Evolutionary conservation across 208 protist genomes (phyloP), one percentile per base, ranked within the genome.

Genomic region (Crithidia bombi): DNA sequence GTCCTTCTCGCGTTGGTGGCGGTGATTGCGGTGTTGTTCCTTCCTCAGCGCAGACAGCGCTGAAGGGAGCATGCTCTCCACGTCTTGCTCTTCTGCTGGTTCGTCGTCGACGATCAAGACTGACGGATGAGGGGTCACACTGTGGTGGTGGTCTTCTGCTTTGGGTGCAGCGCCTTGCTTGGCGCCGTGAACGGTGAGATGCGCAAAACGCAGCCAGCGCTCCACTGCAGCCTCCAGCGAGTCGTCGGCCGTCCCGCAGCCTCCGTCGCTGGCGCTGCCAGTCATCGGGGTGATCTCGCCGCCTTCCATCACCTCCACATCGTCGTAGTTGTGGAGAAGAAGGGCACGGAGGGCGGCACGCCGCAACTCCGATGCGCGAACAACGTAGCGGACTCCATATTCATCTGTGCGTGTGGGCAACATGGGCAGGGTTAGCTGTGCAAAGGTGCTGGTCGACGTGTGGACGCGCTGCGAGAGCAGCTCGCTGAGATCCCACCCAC

Each of bases 401-500:
- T 5, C 11, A 10, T 28, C 39, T 14, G 1, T 23, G 1, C 17
- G 41, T 32, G 38, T 5, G 23, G 38, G 46, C 5, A 49, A 2
- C 3, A 65, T 21, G 4, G n/a, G 33, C 9, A 73, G 36, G 1
- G 38, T 1, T 1, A 66, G 26, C 10, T 12, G 68, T 4, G 12
- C 67, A 19, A 39, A 46, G 44, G 50, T 44, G 56, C 52, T 55
- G 0, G 46, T 63, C 2, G 39, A 55, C 15, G 68, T 73, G 57
- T 25, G 50, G 25, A 73, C 46, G 15, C 68, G 68, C n/a, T 28
- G 33, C 9, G 68, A 38, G 21, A 66, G 41, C 25, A 73, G 38
- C 35, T 66, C 58, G 35, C 21, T 17, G 5, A 65, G n/a, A 25
- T 57, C 57, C 68, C 68, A 73, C 23, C 68, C 68, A 28, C 58